Conservation (phyloP, 2,329 filamentous ascomycete species). For the Sporothrix brunneoviolacea region DNA sequence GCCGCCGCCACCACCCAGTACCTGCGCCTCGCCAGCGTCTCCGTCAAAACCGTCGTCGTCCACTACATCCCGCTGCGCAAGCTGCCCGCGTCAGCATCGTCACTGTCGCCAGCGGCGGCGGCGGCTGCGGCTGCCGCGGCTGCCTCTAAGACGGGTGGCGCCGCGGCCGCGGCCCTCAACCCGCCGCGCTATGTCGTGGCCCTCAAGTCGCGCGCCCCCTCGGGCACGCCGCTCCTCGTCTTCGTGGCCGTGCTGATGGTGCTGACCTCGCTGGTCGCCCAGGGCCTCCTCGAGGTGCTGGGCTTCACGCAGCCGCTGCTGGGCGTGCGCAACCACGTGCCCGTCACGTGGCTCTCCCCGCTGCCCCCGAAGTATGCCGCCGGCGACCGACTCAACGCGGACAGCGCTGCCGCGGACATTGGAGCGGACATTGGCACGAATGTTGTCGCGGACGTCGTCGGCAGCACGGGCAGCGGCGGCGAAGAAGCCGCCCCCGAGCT, state of each 20-base stretch:
- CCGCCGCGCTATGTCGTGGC: too few species aligned
- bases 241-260: slow-evolving; percentile 51
- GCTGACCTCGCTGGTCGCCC: slow-evolving; percentile 55
- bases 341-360: slow-evolving; percentile 30
- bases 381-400: slow-evolving; percentile 6
- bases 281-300: slow-evolving; percentile 58
- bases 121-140: slow-evolving; percentile 19
- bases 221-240: slow-evolving; percentile 44
- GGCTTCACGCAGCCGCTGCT: slow-evolving; percentile 51
- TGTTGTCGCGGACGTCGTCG: not conserved
- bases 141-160: too few species aligned
- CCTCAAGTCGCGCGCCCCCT: slow-evolving; percentile 46
- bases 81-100: slow-evolving; percentile 28
- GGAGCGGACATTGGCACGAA: too few species aligned
- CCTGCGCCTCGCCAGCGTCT: slow-evolving; percentile 74
- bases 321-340: slow-evolving; percentile 49
- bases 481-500: slow-evolving; percentile 12
- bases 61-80: slow-evolving; percentile 67
- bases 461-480: not conserved
- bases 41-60: slow-evolving; percentile 69
- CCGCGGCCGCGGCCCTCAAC: too few species aligned
- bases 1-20: slow-evolving; percentile 42
- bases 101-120: slow-evolving; percentile 29
- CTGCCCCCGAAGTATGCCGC: not conserved
- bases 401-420: not conserved